A percentile compares a stretch with the other conserved stretches of the same genome.
These are phyloP conservation scores for Hippophae tibetana DNA, from an alignment of 306 rosid genomes.

Conservation along the genomic window DNA sequence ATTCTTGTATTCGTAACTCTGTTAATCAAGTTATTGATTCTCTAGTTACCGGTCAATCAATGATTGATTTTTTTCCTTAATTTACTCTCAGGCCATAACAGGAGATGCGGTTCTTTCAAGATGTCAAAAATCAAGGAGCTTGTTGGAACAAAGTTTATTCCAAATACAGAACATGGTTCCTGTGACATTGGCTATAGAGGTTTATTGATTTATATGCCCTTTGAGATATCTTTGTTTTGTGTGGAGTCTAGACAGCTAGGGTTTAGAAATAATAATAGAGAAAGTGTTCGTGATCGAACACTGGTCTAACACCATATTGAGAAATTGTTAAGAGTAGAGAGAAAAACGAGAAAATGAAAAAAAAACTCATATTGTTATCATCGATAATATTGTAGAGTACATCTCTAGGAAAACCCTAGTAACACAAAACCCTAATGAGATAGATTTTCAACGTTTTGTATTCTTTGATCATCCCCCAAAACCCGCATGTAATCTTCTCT, in stretches of 20 bases:
- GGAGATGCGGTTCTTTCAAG: constrained; percentile 33
- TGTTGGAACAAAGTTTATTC: constrained; percentile 29
- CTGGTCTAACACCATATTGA: neutral
- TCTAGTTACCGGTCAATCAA: neutral
- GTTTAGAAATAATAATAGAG: too few species aligned
- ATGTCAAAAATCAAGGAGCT: constrained; percentile 33
- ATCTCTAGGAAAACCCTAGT: too few species aligned
- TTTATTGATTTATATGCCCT: constrained; percentile 8
- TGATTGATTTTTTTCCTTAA: neutral
- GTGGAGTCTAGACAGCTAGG: too few species aligned
- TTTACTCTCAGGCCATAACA: constrained; percentile 35
- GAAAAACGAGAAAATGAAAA: too few species aligned
- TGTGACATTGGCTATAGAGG: constrained; percentile 41
- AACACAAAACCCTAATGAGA: too few species aligned
- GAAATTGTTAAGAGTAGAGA: too few species aligned
- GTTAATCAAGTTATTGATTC: neutral
- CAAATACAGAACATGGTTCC: constrained; percentile 45
- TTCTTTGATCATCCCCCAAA: too few species aligned
- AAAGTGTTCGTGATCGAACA: neutral
- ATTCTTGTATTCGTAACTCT: neutral
- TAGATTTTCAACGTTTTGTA: too few species aligned
- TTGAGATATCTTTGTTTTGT: neutral
- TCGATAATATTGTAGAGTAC: too few species aligned
- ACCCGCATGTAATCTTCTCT: too few species aligned
- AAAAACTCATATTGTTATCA: too few species aligned